Conservation (phyloP, 805 yeast species). For the Kuraishia borneana region DNA sequence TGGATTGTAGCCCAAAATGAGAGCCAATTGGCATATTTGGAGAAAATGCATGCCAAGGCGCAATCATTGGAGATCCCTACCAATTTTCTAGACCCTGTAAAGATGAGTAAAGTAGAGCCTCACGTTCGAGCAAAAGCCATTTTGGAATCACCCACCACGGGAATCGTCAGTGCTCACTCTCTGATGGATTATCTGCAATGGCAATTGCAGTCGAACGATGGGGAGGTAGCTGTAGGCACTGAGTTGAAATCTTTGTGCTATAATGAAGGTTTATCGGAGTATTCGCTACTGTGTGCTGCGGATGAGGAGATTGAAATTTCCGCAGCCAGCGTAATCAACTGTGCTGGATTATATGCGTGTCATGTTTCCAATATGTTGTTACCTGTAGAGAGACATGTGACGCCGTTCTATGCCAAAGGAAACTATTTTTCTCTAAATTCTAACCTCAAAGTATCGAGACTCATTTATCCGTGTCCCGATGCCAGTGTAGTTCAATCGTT, state of each 20-base stretch:
- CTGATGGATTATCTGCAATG: constrained; percentile 50
- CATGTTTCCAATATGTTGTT: constrained; percentile 57
- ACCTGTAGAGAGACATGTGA: constrained; percentile 47
- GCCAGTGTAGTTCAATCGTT: constrained; percentile 51
- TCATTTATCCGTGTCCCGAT: constrained; percentile 77
- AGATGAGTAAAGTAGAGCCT: constrained; percentile 48
- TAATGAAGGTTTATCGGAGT: constrained; percentile 15
- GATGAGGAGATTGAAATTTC: constrained; percentile 23
- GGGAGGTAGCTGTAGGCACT: constrained; percentile 56
- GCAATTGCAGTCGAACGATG: constrained; percentile 42
- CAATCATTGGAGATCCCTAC: constrained; percentile 45
- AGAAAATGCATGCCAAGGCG: constrained; percentile 32
- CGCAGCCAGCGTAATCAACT: constrained; percentile 53
- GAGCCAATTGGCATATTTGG: constrained; percentile 46
- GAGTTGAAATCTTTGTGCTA: constrained; percentile 31
- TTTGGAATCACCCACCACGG: constrained; percentile 70
- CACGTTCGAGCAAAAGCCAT: constrained; percentile 55
- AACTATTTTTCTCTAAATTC: constrained; percentile 56
- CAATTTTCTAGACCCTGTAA: constrained; percentile 33
- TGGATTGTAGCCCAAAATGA: constrained; percentile 82
- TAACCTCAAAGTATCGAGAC: constrained; percentile 32
- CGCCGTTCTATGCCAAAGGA: constrained; percentile 72
- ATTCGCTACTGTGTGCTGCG: constrained; percentile 18
- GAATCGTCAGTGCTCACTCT: constrained; percentile 76
- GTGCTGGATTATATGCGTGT: constrained; percentile 76